Percentiles rank a stretch among this genome's conserved stretches.
Evolutionary conservation across 257 asterid species (phyloP).

Genomic region (Primulina huaijiensis): DNA sequence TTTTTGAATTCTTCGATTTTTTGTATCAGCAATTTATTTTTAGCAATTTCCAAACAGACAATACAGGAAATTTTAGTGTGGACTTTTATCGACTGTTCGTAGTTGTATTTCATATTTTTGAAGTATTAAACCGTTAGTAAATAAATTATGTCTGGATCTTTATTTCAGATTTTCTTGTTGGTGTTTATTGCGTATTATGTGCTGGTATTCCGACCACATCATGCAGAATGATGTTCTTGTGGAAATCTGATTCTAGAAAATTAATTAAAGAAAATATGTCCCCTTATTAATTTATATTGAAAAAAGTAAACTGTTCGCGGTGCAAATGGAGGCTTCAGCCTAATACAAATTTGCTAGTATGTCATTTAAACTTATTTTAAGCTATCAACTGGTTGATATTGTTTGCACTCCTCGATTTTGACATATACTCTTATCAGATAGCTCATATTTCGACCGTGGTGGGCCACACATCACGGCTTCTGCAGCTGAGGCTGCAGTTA

Average conservation of each 20-base stretch:
- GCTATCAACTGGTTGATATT: constrained; percentile 9
- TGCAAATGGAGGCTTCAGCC: constrained; percentile 1
- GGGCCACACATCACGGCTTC: constrained; percentile 66
- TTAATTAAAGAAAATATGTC: constrained; percentile 3
- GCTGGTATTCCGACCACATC: neutral
- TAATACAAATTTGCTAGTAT: constrained; percentile 2
- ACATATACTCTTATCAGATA: constrained; percentile 47
- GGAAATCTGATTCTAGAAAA: neutral
- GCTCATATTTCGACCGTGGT: constrained; percentile 64
- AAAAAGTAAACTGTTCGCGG: neutral
- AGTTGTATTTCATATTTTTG: constrained; percentile 6
- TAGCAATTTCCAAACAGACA: constrained; percentile 16
- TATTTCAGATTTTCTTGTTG: neutral
- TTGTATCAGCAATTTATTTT: constrained; percentile 10
- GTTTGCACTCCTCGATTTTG: constrained; percentile 16
- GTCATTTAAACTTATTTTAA: constrained; percentile 3
- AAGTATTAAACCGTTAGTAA: constrained; percentile 8
- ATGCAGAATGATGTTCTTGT: neutral
- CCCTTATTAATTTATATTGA: neutral
- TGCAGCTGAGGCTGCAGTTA: constrained; percentile 89
- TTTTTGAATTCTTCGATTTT: constrained; percentile 3
- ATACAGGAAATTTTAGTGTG: neutral
- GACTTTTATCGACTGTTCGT: constrained; percentile 11
- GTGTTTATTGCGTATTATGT: neutral
- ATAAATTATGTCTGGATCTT: constrained; percentile 2